Evolutionary conservation across 805 yeast species (phyloP).

Genomic region (Helenozyma rhizophorensis): DNA sequence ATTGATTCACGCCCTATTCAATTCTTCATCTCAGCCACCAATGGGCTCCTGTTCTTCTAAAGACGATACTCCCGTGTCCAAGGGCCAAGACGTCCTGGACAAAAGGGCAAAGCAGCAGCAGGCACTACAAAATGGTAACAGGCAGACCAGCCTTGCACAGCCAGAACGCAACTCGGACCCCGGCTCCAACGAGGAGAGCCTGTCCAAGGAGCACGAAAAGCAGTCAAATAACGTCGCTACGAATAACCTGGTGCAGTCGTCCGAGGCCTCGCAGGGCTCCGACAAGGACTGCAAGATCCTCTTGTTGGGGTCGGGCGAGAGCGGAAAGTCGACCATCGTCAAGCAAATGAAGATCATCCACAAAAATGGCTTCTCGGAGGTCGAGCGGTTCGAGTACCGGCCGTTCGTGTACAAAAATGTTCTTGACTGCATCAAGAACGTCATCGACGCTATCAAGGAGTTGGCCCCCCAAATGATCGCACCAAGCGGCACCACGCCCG

Average conservation of each 20-base stretch:
- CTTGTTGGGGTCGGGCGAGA: constrained; percentile 82
- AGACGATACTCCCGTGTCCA: constrained; percentile 2
- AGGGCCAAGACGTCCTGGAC: constrained; percentile 4
- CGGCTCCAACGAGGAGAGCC: constrained; percentile 6
- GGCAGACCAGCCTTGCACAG: too few relatives aligned
- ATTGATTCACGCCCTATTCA: too few relatives aligned
- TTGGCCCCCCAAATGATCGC: constrained; percentile 39
- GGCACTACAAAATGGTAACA: constrained; percentile 2
- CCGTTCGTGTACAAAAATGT: constrained; percentile 78
- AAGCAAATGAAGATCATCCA: constrained; percentile 80
- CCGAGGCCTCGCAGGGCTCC: constrained; percentile 4
- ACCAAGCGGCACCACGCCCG: constrained; percentile 9
- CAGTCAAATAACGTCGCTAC: neutral
- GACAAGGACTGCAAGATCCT: constrained; percentile 64
- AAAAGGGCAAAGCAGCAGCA: constrained; percentile 15
- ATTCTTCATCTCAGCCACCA: too few relatives aligned
- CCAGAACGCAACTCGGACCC: neutral
- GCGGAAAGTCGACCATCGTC: constrained; percentile 76
- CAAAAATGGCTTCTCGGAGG: constrained; percentile 64
- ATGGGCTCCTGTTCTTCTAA: constrained; percentile 15
- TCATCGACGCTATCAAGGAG: constrained; percentile 62
- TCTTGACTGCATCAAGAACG: constrained; percentile 67
- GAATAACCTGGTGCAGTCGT: neutral
- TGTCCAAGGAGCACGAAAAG: constrained; percentile 1
- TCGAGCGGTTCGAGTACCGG: constrained; percentile 69